Percentiles rank a stretch among this genome's conserved stretches.
phyloP scores from a whole-genome alignment of 306 rosid species.

The Astragalus membranaceus region DNA sequence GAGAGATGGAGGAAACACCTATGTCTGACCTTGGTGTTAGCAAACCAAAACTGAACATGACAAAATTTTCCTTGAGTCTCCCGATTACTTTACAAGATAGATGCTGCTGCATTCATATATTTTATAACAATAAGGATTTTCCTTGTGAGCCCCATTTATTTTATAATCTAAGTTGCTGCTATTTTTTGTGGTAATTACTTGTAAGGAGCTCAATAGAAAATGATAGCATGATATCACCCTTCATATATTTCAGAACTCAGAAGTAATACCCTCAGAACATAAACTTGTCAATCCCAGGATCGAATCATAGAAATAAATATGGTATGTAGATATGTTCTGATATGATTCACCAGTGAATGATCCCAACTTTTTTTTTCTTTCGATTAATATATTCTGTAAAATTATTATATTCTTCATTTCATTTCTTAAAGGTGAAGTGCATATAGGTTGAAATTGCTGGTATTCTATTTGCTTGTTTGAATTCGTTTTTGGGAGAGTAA shows the following conservation, averaged over 20 bases:
- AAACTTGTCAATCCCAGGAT: neutral
- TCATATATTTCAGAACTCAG: neutral
- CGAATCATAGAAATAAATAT: conserved; percentile 11
- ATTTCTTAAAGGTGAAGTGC: neutral
- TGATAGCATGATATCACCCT: neutral
- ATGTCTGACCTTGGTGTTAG: conserved; percentile 16
- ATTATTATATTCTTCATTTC: neutral
- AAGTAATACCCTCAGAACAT: neutral
- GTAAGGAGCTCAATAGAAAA: neutral
- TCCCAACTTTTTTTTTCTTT: neutral
- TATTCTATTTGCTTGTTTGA: neutral
- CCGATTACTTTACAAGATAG: conserved; percentile 1
- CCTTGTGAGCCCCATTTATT: neutral
- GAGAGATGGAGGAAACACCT: conserved; percentile 1
- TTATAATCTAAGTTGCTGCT: neutral
- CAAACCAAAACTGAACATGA: neutral
- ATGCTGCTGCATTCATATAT: neutral
- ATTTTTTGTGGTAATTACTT: neutral
- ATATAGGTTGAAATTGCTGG: neutral
- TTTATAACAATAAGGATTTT: no score
- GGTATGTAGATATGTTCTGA: conserved; percentile 9
- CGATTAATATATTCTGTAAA: neutral
- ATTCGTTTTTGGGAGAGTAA: no score
- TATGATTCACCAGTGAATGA: neutral
- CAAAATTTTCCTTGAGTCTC: conserved; percentile 20